phyloP scores from a whole-genome alignment of 2,329 filamentous ascomycete genomes.

The Coniella lustricola region DNA sequence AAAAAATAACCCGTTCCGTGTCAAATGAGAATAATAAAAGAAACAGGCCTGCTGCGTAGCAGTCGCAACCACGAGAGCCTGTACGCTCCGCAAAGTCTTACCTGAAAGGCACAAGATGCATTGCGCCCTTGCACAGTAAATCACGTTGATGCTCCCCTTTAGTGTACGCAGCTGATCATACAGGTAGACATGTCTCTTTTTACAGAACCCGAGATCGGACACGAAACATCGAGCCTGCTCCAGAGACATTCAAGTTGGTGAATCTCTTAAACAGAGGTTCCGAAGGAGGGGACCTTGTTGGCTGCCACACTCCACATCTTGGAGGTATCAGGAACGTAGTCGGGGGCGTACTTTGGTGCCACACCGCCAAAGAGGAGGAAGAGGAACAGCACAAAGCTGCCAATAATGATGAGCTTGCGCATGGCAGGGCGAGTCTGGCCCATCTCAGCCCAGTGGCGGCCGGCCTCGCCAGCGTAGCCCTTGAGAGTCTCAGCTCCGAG shows the following conservation, averaged over 20 bases:
- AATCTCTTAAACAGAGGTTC: neutral
- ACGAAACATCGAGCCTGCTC: no score
- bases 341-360: constrained; percentile 52
- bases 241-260: no score
- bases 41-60: no score
- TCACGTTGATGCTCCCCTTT: no score
- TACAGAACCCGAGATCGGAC: no score
- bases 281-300: constrained; percentile 32
- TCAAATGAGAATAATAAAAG: neutral
- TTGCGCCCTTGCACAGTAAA: no score
- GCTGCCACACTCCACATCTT: constrained; percentile 42
- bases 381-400: constrained; percentile 52
- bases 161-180: no score
- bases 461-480: constrained; percentile 65
- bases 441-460: constrained; percentile 80
- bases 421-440: constrained; percentile 68
- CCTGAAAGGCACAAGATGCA: no score
- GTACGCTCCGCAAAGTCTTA: no score
- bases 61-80: no score
- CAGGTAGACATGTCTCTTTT: no score
- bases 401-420: constrained; percentile 70
- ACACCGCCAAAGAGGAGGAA: constrained; percentile 65
- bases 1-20: neutral
- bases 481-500: constrained; percentile 76
- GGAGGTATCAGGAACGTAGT: constrained; percentile 39